Conservation (phyloP, 352 stramenopile species). For the Achlya hypogyna region DNA sequence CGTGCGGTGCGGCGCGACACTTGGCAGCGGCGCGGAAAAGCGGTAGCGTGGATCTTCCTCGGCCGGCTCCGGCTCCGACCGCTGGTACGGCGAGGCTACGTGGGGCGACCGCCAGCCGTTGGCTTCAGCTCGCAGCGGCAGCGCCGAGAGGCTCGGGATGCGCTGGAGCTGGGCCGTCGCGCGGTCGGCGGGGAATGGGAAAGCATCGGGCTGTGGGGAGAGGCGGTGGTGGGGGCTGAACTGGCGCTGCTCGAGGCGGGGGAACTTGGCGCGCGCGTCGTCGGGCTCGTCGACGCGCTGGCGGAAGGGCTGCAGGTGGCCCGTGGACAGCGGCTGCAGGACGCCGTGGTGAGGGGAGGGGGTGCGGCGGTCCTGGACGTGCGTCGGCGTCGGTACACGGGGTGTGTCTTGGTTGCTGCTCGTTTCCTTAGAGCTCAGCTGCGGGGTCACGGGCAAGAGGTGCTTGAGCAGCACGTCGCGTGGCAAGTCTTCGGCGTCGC, state of each 20-base stretch:
- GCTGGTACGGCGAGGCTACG: not conserved
- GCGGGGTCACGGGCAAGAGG: conserved; percentile 1
- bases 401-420: not conserved
- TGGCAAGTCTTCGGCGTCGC: conserved; percentile 14
- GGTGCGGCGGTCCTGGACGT: not conserved
- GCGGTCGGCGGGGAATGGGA: too few species aligned
- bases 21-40: not conserved
- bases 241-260: not conserved
- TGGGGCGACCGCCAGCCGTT: not conserved
- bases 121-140: not conserved
- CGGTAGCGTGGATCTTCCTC: too few species aligned
- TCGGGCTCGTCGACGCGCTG: not conserved
- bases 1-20: not conserved
- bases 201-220: too few species aligned
- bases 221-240: not conserved
- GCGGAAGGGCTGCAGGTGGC: not conserved
- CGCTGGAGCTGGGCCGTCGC: not conserved
- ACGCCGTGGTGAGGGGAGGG: not conserved
- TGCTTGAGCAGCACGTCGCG: not conserved
- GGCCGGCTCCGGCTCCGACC: not conserved
- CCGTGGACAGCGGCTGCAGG: not conserved
- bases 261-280: not conserved
- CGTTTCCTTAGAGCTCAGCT: not conserved
- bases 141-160: not conserved
- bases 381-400: not conserved